Evolutionary conservation across 2,329 filamentous ascomycete genomes (phyloP), one percentile per base, ranked within the genome.

Genomic region (Colletotrichum tropicicola): DNA sequence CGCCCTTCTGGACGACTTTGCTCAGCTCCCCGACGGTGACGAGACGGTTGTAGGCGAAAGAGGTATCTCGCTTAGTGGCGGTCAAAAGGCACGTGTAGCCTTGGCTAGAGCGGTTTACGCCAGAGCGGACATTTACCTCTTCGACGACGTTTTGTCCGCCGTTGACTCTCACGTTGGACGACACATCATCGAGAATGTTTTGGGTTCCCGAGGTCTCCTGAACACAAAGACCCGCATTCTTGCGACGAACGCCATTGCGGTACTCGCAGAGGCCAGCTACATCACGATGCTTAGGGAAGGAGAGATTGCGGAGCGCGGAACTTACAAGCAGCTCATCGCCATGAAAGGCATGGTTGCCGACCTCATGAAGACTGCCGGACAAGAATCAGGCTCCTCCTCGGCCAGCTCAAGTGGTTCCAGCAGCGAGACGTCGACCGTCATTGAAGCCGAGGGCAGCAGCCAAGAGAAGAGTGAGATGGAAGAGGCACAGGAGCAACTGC

Each of bases 161-260:
- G 96, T 99, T n/a, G 96, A 99, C 79, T 95, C 97, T 69, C 96
- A 99, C 74, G 96, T 99, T 64, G 96, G 96, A 52, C 88, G 93
- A 68, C 96, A 99, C 79, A 87, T 99, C 61, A 98, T 98, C 72
- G 92, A 98, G 74, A 93, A 96, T 68, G 96, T 99, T 1, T 87
- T 99, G 35, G 96, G 96, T 12, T 85, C 91, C 5, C 91, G 90
- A 67, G 96, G 96, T 69, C 83, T 99, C 6, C 85, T 99, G 23
- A 86, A 84, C 54, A 88, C 91, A 39, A 98, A 98, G 80, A 98
- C 95, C 6, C 90, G 95, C 69, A 92, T 99, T 58, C 84, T 99
- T 52, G 94, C 96, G 9, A 99, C 96, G 19, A 99, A 99, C 75
- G 92, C 96, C 0, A 98, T 99, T 62, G 89, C 94, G 6, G 93